Evolutionary conservation across 75 land plant species (phyloP).

Genomic region (Pinus albicaulis): DNA sequence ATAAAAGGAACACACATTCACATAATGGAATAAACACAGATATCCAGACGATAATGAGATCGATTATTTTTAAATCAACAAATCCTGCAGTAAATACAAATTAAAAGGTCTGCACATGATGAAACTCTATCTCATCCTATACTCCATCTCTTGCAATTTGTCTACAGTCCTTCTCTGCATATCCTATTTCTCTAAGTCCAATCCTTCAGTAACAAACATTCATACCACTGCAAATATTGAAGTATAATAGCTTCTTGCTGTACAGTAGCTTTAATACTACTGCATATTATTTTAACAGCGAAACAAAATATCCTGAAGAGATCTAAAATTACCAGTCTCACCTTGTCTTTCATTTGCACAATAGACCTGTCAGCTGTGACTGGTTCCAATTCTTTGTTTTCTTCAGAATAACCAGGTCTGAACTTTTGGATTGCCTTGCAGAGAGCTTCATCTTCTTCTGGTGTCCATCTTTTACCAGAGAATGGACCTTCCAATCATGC

Average conservation of each 20-base stretch:
- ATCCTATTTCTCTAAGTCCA: too few relatives aligned
- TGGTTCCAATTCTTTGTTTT: slow-evolving; percentile 55
- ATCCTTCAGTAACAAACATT: too few relatives aligned
- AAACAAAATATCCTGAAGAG: not conserved
- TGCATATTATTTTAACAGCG: not conserved
- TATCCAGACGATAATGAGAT: too few relatives aligned
- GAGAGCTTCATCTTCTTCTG: slow-evolving; percentile 36
- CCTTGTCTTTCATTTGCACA: slow-evolving; percentile 17
- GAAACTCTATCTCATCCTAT: not conserved
- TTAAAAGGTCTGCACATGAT: not conserved
- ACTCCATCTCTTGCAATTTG: not conserved
- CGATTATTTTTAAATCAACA: too few relatives aligned
- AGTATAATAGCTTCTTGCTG: too few relatives aligned
- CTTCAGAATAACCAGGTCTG: slow-evolving; percentile 47
- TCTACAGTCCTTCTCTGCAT: too few relatives aligned
- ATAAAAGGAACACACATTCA: not conserved
- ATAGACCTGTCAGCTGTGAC: slow-evolving; percentile 5
- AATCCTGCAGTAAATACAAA: not conserved
- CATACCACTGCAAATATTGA: too few relatives aligned
- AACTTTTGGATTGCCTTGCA: slow-evolving; percentile 28
- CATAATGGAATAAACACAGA: too few relatives aligned
- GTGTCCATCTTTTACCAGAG: slow-evolving; percentile 20
- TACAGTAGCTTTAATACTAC: not conserved
- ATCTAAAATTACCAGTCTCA: not conserved
- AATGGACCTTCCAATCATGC: slow-evolving; percentile 14